Evolutionary conservation across 208 protist species (phyloP), one percentile per base, ranked within the genome.

Genomic region (Leishmania lainsoni): DNA sequence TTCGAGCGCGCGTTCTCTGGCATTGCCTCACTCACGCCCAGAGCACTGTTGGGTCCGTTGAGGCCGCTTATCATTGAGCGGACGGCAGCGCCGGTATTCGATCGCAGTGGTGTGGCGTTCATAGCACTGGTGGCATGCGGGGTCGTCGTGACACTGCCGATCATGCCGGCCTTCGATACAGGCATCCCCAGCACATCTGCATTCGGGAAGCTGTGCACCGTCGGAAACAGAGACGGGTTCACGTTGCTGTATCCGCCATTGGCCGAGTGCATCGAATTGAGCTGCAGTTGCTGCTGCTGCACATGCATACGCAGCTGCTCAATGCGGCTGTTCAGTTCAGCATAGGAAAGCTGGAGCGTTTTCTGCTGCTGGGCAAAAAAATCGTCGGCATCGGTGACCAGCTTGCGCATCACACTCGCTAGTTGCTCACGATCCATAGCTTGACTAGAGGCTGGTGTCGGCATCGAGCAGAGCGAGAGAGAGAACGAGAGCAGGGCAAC

Each of bases 321-420:
- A 26, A 95, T 76, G 45, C 84, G 87, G 48, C 78, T 84, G 68
- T 85, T 88, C 3, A 96, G 66, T 39, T 89, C 86, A 10, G 80
- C 81, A 76, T 94, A 93, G 16, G 90, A 80, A 4, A 87, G 49
- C 69, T 89, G 83, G 5, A 96, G 81, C 29, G 86, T 80, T 29
- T 87, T 80, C 79, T 96, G 86, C 75, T 96, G 92, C 49, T 89
- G 82, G 2, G 69, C 66, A 75, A 94, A 93, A 59, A 87, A 91
- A 2, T 94, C 90, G 61, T 94, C 88, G 3, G 87, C 72, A 45
- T 94, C 87, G 1, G 83, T 86, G 49, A 86, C 81, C 5, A 94
- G 81, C 45, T 83, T 65, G 29, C 81, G 83, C 17, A 96, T 65
- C 45, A 84, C 63, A 32, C 54, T 66, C 20, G 75, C 61, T 68